Evolutionary conservation across 2,329 filamentous ascomycete species (phyloP).

Genomic region (Thielaviopsis musarum): DNA sequence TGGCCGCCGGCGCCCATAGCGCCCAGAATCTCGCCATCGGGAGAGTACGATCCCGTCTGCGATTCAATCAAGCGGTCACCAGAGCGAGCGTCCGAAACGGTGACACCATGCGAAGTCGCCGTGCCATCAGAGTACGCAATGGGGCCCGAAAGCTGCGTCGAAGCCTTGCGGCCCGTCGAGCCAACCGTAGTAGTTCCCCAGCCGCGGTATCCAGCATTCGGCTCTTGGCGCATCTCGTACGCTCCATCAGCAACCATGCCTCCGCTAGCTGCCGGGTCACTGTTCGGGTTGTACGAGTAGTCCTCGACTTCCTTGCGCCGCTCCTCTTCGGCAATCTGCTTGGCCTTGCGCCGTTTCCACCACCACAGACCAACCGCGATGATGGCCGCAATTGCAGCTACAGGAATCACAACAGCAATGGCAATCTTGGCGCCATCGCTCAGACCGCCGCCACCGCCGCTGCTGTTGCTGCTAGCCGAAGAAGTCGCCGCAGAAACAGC

Average conservation of each 20-base stretch:
- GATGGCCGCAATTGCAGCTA: conserved; percentile 70
- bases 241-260: conserved; percentile 30
- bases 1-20: conserved; percentile 54
- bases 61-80: conserved; percentile 44
- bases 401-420: conserved; percentile 84
- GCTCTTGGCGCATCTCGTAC: conserved; percentile 65
- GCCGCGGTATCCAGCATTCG: conserved; percentile 68
- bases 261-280: conserved; percentile 59
- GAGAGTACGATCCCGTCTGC: conserved; percentile 30
- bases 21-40: conserved; percentile 69
- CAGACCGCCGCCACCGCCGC: conserved; percentile 27
- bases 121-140: conserved; percentile 50
- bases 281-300: conserved; percentile 95
- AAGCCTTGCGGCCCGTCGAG: conserved; percentile 64
- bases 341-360: conserved; percentile 78
- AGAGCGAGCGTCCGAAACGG: conserved; percentile 50
- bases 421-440: conserved; percentile 58
- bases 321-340: conserved; percentile 71
- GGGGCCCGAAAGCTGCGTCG: conserved; percentile 71
- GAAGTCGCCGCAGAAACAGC: conserved; percentile 18
- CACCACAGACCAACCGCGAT: conserved; percentile 62
- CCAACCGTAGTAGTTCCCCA: conserved; percentile 61
- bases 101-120: conserved; percentile 48
- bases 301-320: conserved; percentile 93
- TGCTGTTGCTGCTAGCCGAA: conserved; percentile 16